A percentile compares a stretch with the other conserved stretches of the same genome.
phyloP scores from a whole-genome alignment of 176 grass and related monocot species.

The Aechmea fasciata region DNA sequence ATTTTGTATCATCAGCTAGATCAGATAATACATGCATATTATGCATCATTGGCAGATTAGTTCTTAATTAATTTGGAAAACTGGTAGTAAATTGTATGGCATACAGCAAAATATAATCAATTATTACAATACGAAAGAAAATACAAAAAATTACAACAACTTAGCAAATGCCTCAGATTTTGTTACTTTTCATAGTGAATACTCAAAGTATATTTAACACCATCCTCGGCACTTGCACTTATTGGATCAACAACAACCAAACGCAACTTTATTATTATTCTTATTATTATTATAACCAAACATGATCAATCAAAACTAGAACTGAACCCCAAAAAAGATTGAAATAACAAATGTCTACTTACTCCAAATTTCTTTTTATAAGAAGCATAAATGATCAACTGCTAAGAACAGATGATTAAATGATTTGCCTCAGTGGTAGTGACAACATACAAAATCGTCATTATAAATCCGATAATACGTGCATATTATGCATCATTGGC shows the following conservation, averaged over 20 bases:
- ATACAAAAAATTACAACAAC: not conserved
- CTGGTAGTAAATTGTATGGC: no score
- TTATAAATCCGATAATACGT: constrained; percentile 29
- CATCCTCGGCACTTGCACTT: not conserved
- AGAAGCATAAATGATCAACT: not conserved
- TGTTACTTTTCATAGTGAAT: not conserved
- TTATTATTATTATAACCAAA: not conserved
- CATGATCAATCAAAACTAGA: not conserved
- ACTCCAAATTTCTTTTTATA: not conserved
- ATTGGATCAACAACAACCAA: not conserved
- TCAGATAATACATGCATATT: constrained; percentile 26
- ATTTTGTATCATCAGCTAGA: not conserved
- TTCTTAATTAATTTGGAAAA: no score
- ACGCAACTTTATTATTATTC: not conserved
- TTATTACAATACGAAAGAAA: not conserved
- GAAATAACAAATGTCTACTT: not conserved
- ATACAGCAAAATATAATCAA: no score
- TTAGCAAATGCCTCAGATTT: not conserved
- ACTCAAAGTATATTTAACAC: constrained; percentile 6
- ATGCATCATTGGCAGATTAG: constrained; percentile 20
- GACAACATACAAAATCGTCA: constrained; percentile 31
- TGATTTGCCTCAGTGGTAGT: constrained; percentile 34
- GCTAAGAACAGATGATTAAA: not conserved
- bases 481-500: constrained; percentile 26
- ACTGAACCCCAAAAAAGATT: not conserved